A percentile compares a stretch with the other conserved stretches of the same genome.
Evolutionary conservation across 305 asterid genomes (phyloP).

Genomic region (Caryopteris hybrid): DNA sequence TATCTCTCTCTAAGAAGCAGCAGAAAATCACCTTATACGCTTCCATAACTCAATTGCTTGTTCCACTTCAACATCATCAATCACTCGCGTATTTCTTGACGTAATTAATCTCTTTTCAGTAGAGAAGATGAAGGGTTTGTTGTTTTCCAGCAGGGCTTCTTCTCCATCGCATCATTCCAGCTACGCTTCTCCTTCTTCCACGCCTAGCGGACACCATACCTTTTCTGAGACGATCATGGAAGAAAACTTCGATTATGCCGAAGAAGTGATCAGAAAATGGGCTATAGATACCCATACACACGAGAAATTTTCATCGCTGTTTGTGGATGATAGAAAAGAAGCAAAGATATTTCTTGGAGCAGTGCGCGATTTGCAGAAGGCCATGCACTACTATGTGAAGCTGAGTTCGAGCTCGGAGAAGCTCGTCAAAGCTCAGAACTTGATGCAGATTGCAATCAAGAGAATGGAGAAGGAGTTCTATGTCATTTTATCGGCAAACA

Average conservation of each 20-base stretch:
- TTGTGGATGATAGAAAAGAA: conserved; percentile 35
- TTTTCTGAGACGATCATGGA: conserved; percentile 43
- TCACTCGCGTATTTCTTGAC: too few relatives aligned
- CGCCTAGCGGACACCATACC: conserved; percentile 16
- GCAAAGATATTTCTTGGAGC: conserved; percentile 39
- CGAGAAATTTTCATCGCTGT: conserved; percentile 28
- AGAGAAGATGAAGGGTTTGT: conserved; percentile 28
- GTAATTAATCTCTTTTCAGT: too few relatives aligned
- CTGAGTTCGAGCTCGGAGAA: conserved; percentile 27
- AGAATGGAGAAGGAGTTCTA: conserved; percentile 60
- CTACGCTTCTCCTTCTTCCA: conserved; percentile 16
- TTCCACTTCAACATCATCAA: not conserved
- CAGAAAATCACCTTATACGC: not conserved
- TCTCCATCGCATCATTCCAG: conserved; percentile 30
- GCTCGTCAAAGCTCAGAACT: conserved; percentile 46
- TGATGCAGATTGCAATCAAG: conserved; percentile 61
- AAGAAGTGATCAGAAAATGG: conserved; percentile 34
- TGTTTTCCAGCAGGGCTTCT: conserved; percentile 32
- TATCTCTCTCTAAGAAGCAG: not conserved
- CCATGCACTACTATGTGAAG: conserved; percentile 50
- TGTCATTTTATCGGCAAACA: conserved; percentile 34
- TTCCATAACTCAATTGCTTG: not conserved
- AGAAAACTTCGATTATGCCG: conserved; percentile 44
- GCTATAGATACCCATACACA: conserved; percentile 17
- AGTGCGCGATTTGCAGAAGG: conserved; percentile 36